phyloP scores from a whole-genome alignment of 2,329 filamentous ascomycete genomes.

The Falciphora oryzae region DNA sequence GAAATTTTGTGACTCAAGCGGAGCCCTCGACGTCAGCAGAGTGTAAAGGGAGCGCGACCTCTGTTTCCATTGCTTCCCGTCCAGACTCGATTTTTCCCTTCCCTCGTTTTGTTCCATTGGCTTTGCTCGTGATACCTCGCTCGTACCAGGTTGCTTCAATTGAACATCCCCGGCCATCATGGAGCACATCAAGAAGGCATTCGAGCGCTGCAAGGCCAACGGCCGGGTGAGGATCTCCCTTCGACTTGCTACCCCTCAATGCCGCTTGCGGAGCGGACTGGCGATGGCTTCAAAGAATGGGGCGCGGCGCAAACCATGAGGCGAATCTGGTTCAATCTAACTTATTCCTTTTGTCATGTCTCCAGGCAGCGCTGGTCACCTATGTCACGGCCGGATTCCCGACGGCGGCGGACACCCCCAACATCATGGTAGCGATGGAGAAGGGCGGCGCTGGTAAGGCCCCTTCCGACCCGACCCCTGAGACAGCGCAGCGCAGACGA shows the following conservation, averaged over 20 bases:
- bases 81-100: neutral
- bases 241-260: neutral
- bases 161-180: slow-evolving; percentile 29
- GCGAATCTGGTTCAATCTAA: slow-evolving; percentile 19
- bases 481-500: neutral
- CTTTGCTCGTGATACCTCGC: neutral
- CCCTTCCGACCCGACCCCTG: neutral
- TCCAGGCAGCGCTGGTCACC: slow-evolving; percentile 76
- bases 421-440: slow-evolving; percentile 84
- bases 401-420: slow-evolving; percentile 71
- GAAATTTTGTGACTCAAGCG: neutral
- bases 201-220: slow-evolving; percentile 54
- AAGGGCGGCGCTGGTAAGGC: slow-evolving; percentile 78
- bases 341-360: slow-evolving; percentile 6
- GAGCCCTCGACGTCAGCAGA: neutral
- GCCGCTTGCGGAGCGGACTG: neutral
- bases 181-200: slow-evolving; percentile 55
- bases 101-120: neutral
- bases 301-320: slow-evolving; percentile 8
- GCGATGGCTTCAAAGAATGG: neutral
- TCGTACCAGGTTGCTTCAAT: slow-evolving; percentile 6
- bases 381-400: slow-evolving; percentile 97
- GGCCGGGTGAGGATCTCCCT: slow-evolving; percentile 41
- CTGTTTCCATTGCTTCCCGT: neutral
- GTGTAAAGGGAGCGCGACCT: neutral